Conservation (phyloP, 306 rosid genomes). For the Cucurbita moschata region DNA sequence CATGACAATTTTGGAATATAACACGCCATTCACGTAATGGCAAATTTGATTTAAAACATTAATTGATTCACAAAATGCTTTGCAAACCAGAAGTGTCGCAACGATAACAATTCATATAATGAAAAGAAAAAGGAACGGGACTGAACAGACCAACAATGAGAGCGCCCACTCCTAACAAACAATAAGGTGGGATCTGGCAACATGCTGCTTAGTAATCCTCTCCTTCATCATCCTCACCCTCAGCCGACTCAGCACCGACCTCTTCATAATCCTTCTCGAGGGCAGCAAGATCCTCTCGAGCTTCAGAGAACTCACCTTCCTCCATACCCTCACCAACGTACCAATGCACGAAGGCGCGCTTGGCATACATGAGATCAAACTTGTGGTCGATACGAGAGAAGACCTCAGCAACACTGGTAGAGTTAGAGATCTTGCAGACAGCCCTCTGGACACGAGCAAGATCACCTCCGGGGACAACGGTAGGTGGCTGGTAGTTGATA, state of each 20-base stretch:
- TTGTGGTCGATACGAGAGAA: constrained; percentile 75
- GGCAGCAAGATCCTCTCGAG: constrained; percentile 77
- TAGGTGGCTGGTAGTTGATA: constrained; percentile 77
- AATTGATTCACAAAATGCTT: neutral
- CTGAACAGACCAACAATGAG: too few relatives aligned
- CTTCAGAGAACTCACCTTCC: constrained; percentile 80
- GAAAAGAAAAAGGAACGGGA: neutral
- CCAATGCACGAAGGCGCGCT: constrained; percentile 82
- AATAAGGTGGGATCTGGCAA: neutral
- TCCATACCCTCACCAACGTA: constrained; percentile 90
- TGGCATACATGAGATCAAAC: constrained; percentile 70
- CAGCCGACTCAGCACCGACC: constrained; percentile 59
- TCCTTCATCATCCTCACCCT: constrained; percentile 56
- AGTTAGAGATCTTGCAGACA: constrained; percentile 79
- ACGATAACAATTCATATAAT: neutral
- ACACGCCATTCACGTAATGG: neutral
- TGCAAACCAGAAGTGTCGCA: neutral
- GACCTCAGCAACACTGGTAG: constrained; percentile 72
- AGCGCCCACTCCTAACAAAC: neutral
- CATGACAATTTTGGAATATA: neutral
- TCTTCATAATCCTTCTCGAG: constrained; percentile 72
- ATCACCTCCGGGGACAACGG: constrained; percentile 72
- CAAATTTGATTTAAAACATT: neutral
- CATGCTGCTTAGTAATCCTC: constrained; percentile 33
- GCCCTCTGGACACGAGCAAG: constrained; percentile 77